Conservation (phyloP, 2,329 filamentous ascomycete species). For the Ophiosphaerella korrae region DNA sequence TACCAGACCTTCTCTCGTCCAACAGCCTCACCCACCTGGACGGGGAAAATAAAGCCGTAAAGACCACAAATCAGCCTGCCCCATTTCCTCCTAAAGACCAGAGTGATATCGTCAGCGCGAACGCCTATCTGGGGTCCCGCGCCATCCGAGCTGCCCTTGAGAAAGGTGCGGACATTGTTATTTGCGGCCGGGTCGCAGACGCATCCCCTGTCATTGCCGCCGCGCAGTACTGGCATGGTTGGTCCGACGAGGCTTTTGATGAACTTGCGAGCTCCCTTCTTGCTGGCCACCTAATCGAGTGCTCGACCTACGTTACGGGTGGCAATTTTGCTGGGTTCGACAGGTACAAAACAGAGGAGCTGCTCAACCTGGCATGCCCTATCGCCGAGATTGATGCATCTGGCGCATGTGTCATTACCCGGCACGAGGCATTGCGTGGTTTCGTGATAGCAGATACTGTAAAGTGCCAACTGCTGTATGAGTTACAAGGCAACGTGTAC, state of each 20-base stretch:
- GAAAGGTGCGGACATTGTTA: constrained; percentile 42
- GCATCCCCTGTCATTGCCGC: constrained; percentile 57
- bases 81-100: constrained; percentile 46
- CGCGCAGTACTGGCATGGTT: constrained; percentile 62
- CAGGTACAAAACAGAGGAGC: constrained; percentile 48
- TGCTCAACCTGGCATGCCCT: constrained; percentile 54
- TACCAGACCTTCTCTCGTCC: constrained; percentile 26
- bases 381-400: constrained; percentile 56
- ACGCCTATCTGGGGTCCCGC: constrained; percentile 59
- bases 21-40: constrained; percentile 52
- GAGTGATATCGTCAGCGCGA: constrained; percentile 52
- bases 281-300: constrained; percentile 53
- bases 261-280: constrained; percentile 53
- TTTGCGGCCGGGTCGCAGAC: constrained; percentile 41
- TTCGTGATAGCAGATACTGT: constrained; percentile 43
- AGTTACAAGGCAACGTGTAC: constrained; percentile 54
- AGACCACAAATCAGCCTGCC: constrained; percentile 43
- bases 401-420: constrained; percentile 56
- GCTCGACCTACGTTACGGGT: constrained; percentile 58
- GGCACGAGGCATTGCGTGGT: constrained; percentile 52
- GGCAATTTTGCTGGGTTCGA: constrained; percentile 61
- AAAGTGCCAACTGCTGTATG: constrained; percentile 53
- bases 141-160: constrained; percentile 39
- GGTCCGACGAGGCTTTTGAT: constrained; percentile 56
- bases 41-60: constrained; percentile 45